Evolutionary conservation across 2,329 filamentous ascomycete genomes (phyloP), one percentile per base, ranked within the genome.

Genomic region (Capronia coronata): DNA sequence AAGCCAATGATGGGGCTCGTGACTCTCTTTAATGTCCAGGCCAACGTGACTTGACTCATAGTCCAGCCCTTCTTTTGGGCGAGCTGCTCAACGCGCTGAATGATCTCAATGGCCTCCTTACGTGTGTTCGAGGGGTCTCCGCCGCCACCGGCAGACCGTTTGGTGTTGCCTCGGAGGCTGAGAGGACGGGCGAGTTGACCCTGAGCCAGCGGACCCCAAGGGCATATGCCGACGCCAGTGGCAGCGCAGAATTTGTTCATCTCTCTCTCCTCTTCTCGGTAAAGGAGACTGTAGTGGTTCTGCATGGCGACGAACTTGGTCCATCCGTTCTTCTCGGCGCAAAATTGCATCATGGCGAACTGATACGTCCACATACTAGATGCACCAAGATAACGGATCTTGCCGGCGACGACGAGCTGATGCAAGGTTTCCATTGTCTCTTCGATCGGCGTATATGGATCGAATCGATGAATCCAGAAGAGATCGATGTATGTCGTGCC

Each of bases 231-330:
- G 2, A 70, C 64, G 7, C 67, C 66, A 8, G 65, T 65, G 10
- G 58, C 60, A 10, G 64, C 53, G 57, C 67, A 69, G 56, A 63
- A 70, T 5, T 56, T 60, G 43, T 63, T 66, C 65, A 70, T 70
- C 52, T 71, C 69, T 21, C 69, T 60, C 60, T 71, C 69, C 49
- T 71, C 68, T 49, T 71, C 69, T 29, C 74, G 68, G 52, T 76
- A 77, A 4, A 74, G 62, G 23, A 76, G 62, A 53, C 69, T 75
- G 54, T 76, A 71, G 49, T 74, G 67, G 52, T 74, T 75, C 57
- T 75, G 73, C 74, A 77, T 76, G 48, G 64, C 68, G 27, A 75
- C 65, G 59, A 76, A 76, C 58, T 71, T 73, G 5, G 69, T 74
- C 72, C 72, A 76, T 2, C 69, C 68, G 46, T 70, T 60, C 60